Base-by-base conservation (phyloP, 2,329 filamentous ascomycete genomes). In the Metarhizium sp. region DNA sequence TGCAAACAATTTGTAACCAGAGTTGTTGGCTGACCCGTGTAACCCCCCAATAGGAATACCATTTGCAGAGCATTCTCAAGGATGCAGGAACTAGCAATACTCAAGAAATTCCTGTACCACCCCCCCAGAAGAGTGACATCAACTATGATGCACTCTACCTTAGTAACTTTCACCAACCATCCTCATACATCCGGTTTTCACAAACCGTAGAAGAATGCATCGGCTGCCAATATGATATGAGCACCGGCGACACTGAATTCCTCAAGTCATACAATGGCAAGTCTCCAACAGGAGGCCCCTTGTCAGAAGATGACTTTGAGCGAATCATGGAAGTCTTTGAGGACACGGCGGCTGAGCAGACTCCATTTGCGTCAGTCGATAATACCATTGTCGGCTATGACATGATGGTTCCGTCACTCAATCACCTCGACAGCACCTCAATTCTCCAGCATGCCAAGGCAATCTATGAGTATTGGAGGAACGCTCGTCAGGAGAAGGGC, bases 131-230 rank as follows among this genome's bases (percentile, higher is more conserved):
- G 72, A 84, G 80, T 64, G 74, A 78, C 61, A 74, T 92, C 72
- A 82, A 90, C 72, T 99, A 96, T 85, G 90, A 95, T 72, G 82
- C 87, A 65, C 81, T 96, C 64, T 97, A 97, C 69, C 82, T 87
- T 51, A 84, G 82, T 61, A 76, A 78, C 56, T 96, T 92, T 73
- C 81, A 85, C 65, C 87, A 95, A 71, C 91, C 94, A 53, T 85
- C 86, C 59, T 94, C 92, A 59, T 97, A 97, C 73, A 96, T 99
- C 69, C 90, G 92, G 61, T 97, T 95, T 75, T 97, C 94, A 60
- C 92, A 95, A 62, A 99, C 94, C 2, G 92, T 99, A 59, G 94
- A 99, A 74, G 94, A 99, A 73, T 95, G 88, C 65, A 87, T 90
- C 66, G 88, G 89, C 65, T 88, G 87, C 68, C 83, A 86, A 64